These are phyloP conservation scores for Pisolithus orientalis DNA, from an alignment of 768 basidiomycete species.

Conservation along the genomic window DNA sequence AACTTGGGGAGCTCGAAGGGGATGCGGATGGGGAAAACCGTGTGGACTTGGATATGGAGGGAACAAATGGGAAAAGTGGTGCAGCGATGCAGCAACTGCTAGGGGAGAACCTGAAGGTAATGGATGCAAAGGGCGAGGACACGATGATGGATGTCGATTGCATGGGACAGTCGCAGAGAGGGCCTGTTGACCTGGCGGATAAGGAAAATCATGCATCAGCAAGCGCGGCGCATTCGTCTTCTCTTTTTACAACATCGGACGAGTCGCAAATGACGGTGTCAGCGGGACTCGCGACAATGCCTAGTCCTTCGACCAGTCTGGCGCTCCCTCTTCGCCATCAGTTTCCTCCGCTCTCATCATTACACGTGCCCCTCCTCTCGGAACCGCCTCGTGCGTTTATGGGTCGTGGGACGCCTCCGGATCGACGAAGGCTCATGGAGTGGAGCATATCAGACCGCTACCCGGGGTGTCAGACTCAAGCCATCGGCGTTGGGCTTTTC, in stretches of 20 bases:
- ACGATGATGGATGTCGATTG: neutral
- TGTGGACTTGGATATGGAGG: slow-evolving; percentile 6
- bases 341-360: slow-evolving; percentile 22
- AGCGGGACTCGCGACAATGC: neutral
- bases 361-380: slow-evolving; percentile 27
- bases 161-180: neutral
- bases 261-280: slow-evolving; percentile 5
- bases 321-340: slow-evolving; percentile 3
- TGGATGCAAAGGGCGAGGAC: neutral
- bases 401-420: slow-evolving; percentile 29
- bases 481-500: neutral
- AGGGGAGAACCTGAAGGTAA: neutral
- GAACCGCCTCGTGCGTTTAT: slow-evolving; percentile 29
- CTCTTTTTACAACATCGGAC: neutral
- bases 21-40: slow-evolving; percentile 14
- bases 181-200: neutral
- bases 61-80: neutral
- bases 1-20: slow-evolving; percentile 7
- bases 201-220: neutral
- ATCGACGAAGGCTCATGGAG: slow-evolving; percentile 22
- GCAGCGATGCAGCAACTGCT: neutral
- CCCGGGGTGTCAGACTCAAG: neutral
- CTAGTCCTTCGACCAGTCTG: slow-evolving; percentile 4
- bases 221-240: neutral
- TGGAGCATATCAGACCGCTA: slow-evolving; percentile 21